These are phyloP conservation scores for Suillus occidentalis DNA, from an alignment of 768 basidiomycete genomes.

Conservation along the genomic window DNA sequence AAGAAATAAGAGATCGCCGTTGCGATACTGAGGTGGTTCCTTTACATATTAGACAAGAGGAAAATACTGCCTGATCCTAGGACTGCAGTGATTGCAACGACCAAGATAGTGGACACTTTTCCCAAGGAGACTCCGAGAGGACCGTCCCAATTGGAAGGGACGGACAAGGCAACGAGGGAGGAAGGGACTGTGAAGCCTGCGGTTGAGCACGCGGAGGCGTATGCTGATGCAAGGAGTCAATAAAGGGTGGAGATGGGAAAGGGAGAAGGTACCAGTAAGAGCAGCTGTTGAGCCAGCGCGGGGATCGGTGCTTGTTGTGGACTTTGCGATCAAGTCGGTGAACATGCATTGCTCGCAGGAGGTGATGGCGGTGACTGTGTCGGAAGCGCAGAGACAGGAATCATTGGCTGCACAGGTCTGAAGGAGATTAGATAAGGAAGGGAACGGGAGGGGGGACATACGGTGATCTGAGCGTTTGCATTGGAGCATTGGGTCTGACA, in stretches of 20 bases:
- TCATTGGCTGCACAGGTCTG: slow-evolving; percentile 46
- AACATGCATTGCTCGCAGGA: slow-evolving; percentile 72
- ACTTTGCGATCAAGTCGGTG: slow-evolving; percentile 48
- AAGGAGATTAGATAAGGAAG: slow-evolving; percentile 24
- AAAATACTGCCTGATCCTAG: slow-evolving; percentile 49
- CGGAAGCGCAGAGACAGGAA: slow-evolving; percentile 53
- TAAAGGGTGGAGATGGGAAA: slow-evolving; percentile 6
- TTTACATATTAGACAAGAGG: slow-evolving; percentile 55
- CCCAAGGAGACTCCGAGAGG: slow-evolving; percentile 50
- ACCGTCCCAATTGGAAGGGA: slow-evolving; percentile 62
- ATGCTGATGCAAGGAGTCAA: slow-evolving; percentile 42
- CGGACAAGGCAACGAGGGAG: slow-evolving; percentile 39
- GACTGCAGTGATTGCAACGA: slow-evolving; percentile 43
- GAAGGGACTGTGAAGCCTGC: slow-evolving; percentile 41
- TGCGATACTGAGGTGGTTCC: not conserved
- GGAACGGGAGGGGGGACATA: slow-evolving; percentile 9
- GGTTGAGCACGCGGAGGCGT: slow-evolving; percentile 46
- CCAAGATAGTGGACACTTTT: slow-evolving; percentile 42
- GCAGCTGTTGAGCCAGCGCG: slow-evolving; percentile 59
- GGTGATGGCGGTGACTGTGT: slow-evolving; percentile 43
- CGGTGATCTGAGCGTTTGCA: slow-evolving; percentile 26
- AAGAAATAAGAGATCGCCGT: not conserved
- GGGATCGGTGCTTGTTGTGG: slow-evolving; percentile 48
- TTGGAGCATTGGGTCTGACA: slow-evolving; percentile 29
- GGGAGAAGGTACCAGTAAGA: slow-evolving; percentile 47